Conservation (phyloP, 116 monocot genomes). For the Dioscorea cayenensis region DNA sequence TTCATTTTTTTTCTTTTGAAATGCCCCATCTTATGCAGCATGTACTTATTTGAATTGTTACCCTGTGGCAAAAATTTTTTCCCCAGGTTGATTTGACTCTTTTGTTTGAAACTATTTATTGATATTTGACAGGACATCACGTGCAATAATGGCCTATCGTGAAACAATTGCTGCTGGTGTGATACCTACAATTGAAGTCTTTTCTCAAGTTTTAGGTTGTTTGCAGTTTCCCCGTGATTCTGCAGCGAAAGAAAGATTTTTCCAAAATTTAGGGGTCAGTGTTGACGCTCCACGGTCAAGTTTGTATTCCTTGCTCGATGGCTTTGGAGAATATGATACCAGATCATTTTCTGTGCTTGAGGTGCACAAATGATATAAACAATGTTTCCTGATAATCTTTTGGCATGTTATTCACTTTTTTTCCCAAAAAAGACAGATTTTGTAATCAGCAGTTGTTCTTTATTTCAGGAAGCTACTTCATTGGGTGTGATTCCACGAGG, state of each 20-base stretch:
- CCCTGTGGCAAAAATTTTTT: no score
- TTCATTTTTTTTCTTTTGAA: background rate
- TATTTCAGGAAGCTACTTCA: constrained; percentile 75
- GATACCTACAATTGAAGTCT: constrained; percentile 67
- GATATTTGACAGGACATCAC: constrained; percentile 55
- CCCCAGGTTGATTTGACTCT: background rate
- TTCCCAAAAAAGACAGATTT: background rate
- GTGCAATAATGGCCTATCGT: constrained; percentile 61
- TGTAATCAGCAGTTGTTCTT: background rate
- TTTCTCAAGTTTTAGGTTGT: constrained; percentile 91
- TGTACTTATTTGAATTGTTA: background rate
- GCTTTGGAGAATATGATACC: constrained; percentile 88
- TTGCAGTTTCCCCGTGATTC: constrained; percentile 68
- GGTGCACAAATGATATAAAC: constrained; percentile 26
- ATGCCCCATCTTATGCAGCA: background rate
- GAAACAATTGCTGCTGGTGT: constrained; percentile 74
- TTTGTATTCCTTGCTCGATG: constrained; percentile 64
- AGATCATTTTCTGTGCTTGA: constrained; percentile 79
- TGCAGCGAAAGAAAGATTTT: constrained; percentile 45
- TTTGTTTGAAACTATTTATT: background rate
- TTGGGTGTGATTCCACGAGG: constrained; percentile 59
- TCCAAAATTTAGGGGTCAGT: constrained; percentile 56
- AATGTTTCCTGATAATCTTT: constrained; percentile 1
- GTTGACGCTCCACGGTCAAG: constrained; percentile 52
- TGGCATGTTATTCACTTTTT: background rate